These are phyloP conservation scores for Bruguiera parviflora DNA, from an alignment of 345 rosid genomes.

Conservation along the genomic window DNA sequence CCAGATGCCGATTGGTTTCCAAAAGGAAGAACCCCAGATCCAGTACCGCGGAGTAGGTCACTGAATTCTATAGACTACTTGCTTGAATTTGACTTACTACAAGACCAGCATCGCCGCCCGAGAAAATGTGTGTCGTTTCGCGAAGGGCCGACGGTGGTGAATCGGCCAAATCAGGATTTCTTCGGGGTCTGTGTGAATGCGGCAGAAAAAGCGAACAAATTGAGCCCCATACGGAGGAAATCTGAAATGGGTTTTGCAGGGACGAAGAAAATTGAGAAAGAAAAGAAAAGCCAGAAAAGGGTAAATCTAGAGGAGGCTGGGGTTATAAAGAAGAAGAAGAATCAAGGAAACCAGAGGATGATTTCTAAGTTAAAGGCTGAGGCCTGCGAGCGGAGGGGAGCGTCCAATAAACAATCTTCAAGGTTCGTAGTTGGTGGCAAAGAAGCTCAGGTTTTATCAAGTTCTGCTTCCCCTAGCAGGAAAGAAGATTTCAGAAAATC, in stretches of 20 bases:
- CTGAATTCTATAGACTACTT: constrained; percentile 84
- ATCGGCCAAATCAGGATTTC: constrained; percentile 39
- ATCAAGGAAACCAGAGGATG: constrained; percentile 33
- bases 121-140: constrained; percentile 78
- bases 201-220: constrained; percentile 29
- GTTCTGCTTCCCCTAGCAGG: constrained; percentile 10
- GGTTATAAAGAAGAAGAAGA: constrained; percentile 25
- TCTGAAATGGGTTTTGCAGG: constrained; percentile 28
- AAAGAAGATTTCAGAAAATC: constrained; percentile 13
- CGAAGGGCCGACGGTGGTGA: constrained; percentile 29
- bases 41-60: constrained; percentile 64
- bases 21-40: constrained; percentile 33
- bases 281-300: constrained; percentile 10
- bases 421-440: constrained; percentile 16
- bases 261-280: neutral
- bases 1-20: constrained; percentile 46
- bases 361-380: constrained; percentile 3
- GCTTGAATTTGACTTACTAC: constrained; percentile 35
- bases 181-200: constrained; percentile 45
- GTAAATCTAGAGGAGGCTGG: constrained; percentile 3
- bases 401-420: constrained; percentile 7
- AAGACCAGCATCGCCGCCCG: constrained; percentile 50
- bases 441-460: constrained; percentile 19
- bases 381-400: too few relatives aligned
- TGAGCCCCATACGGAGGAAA: constrained; percentile 26